These are phyloP conservation scores for Magnolia changhungtana DNA, from an alignment of 164 flowering plant genomes.

Conservation along the genomic window DNA sequence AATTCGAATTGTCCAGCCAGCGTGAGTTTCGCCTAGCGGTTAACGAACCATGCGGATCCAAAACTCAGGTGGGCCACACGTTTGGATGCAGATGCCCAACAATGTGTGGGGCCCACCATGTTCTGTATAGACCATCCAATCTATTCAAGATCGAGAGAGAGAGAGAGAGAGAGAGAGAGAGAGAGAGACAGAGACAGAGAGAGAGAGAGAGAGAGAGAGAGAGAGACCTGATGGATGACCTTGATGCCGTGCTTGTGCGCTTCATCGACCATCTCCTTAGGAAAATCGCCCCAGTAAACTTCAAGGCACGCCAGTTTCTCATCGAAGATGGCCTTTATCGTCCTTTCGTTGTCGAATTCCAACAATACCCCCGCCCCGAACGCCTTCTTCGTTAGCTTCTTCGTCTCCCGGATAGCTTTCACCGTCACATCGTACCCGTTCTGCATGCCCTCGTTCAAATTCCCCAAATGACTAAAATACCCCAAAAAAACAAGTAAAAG, in stretches of 20 bases:
- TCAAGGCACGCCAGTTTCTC: slow-evolving; percentile 26
- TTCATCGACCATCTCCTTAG: slow-evolving; percentile 35
- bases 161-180: too few relatives aligned
- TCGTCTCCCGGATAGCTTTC: slow-evolving; percentile 23
- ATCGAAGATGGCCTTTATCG: slow-evolving; percentile 26
- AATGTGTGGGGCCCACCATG: too few relatives aligned
- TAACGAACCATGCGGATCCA: too few relatives aligned
- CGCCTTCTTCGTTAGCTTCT: slow-evolving; percentile 21
- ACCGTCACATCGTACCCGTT: slow-evolving; percentile 25
- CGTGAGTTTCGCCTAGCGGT: too few relatives aligned
- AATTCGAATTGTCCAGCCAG: too few relatives aligned
- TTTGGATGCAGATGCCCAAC: too few relatives aligned
- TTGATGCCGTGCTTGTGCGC: slow-evolving; percentile 34
- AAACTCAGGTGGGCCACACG: too few relatives aligned
- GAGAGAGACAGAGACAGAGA: background rate
- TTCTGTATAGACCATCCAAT: too few relatives aligned
- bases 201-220: background rate
- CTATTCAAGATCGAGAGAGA: too few relatives aligned
- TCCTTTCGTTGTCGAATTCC: slow-evolving; percentile 22
- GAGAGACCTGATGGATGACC: slow-evolving; percentile 24
- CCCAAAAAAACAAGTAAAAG: background rate
- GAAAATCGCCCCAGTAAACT: slow-evolving; percentile 34
- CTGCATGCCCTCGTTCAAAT: slow-evolving; percentile 4
- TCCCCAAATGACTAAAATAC: background rate
- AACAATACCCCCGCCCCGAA: slow-evolving; percentile 25